phyloP scores from a whole-genome alignment of 106 monocot genomes.

The Dioscorea alata region DNA sequence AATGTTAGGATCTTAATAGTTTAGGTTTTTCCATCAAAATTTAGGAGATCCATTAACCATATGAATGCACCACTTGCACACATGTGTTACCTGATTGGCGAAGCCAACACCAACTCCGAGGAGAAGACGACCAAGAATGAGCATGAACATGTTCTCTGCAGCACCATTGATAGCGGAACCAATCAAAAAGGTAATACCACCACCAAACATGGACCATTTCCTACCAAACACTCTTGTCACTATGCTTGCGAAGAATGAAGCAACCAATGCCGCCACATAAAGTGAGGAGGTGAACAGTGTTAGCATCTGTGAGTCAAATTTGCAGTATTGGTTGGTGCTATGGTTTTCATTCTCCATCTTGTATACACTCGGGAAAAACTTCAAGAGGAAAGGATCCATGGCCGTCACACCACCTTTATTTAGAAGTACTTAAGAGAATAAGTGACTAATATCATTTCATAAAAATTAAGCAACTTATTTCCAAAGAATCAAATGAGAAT shows the following conservation, averaged over 20 bases:
- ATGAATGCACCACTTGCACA: not conserved
- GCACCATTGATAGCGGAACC: not conserved
- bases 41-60: not conserved
- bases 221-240: not conserved
- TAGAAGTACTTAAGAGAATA: not conserved
- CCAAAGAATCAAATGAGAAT: no score
- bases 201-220: not conserved
- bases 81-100: not conserved
- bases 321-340: constrained; percentile 7
- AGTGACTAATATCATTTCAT: not conserved
- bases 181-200: not conserved
- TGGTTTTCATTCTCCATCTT: not conserved
- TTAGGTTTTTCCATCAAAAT: no score
- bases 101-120: not conserved
- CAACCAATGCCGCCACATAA: not conserved
- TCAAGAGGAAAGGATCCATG: not conserved
- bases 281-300: constrained; percentile 12
- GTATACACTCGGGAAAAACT: not conserved
- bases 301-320: constrained; percentile 4
- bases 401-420: not conserved
- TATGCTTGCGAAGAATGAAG: not conserved
- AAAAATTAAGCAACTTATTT: not conserved
- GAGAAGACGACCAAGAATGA: not conserved
- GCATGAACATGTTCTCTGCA: not conserved
- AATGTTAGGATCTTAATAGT: not conserved